Percentiles rank a stretch among this genome's conserved stretches.
Evolutionary conservation across 495 filamentous ascomycete species (phyloP).

Genomic region (Aspergillus bridgeri): DNA sequence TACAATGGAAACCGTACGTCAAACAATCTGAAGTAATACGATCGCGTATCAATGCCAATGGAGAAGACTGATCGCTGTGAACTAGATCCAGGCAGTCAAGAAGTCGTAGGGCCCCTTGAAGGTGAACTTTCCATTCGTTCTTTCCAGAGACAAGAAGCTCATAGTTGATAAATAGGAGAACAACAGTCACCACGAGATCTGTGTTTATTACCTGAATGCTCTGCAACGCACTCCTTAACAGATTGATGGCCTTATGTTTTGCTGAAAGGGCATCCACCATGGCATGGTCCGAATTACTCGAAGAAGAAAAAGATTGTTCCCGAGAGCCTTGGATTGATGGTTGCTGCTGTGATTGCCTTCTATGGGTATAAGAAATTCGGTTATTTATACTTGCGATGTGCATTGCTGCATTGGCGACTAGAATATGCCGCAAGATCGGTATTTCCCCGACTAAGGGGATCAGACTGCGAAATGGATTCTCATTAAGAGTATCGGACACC

Average conservation of each 20-base stretch:
- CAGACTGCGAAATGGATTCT: slow-evolving; percentile 8
- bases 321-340: not conserved
- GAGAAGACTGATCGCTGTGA: not conserved
- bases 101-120: slow-evolving; percentile 5
- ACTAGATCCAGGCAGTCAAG: slow-evolving; percentile 1
- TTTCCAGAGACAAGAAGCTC: slow-evolving; percentile 3
- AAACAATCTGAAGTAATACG: slow-evolving; percentile 8
- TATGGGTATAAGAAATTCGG: not conserved
- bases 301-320: not conserved
- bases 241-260: slow-evolving; percentile 8
- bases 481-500: not conserved
- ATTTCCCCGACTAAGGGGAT: slow-evolving; percentile 1
- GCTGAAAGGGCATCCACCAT: slow-evolving; percentile 4
- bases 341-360: not conserved
- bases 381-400: slow-evolving; percentile 2
- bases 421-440: slow-evolving; percentile 5
- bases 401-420: slow-evolving; percentile 9
- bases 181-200: slow-evolving; percentile 3
- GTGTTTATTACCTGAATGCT: not conserved
- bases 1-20: not conserved
- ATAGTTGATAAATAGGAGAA: slow-evolving; percentile 8
- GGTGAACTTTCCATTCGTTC: slow-evolving; percentile 6
- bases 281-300: not conserved
- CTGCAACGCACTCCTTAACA: not conserved
- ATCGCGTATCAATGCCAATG: not conserved